Base-by-base conservation (phyloP, 768 basidiomycete species). In the Lentinus tigrinus region DNA sequence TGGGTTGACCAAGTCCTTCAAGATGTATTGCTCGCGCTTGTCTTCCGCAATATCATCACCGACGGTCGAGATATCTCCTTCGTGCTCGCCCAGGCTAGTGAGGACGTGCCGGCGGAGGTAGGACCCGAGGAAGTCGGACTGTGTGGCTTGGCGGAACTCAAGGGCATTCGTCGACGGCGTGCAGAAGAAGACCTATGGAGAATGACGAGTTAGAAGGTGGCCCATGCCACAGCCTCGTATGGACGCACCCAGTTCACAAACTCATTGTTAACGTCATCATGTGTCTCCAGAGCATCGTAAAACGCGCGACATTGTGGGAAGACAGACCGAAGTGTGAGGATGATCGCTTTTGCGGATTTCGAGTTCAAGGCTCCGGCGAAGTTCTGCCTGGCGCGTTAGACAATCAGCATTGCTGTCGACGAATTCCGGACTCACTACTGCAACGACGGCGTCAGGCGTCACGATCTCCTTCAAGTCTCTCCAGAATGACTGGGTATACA, bases 401-500 rank as follows among this genome's bases (percentile, higher is more conserved):
- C 23, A 19, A 9, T 10, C 36, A 7, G 21, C 46, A 51, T 49
- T 17, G 54, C 23, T 21, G 23, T 46, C 26, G 2, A 38, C 26
- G 2, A 38, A 39, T 53, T 40, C 44, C 43, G 2, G 14, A 75
- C 88, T 74, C 63, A 95, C 94, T 64, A 97, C 85, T 19, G 85
- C 93, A 14, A 96, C 70, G 16, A 95, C 77, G 3, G 89, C 95
- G 47, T 91, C 84, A 3, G 82, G 76, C 13, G 81, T 77, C 72
- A 96, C 80, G 19, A 87, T 69, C 2, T 70, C 65, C 64, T 83
- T 87, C 51, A 96, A 68, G 52, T 86, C 85, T 23, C 77, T 63
- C 91, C 93, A 96, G 68, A 95, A 95, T 63, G 95, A 87, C 28
- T 81, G 39, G 0, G 94, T 91, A 73, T 89, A 98, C 51, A 98